These are phyloP conservation scores for Bipolaris zeicola DNA, from an alignment of 2,329 filamentous ascomycete species.

Conservation along the genomic window DNA sequence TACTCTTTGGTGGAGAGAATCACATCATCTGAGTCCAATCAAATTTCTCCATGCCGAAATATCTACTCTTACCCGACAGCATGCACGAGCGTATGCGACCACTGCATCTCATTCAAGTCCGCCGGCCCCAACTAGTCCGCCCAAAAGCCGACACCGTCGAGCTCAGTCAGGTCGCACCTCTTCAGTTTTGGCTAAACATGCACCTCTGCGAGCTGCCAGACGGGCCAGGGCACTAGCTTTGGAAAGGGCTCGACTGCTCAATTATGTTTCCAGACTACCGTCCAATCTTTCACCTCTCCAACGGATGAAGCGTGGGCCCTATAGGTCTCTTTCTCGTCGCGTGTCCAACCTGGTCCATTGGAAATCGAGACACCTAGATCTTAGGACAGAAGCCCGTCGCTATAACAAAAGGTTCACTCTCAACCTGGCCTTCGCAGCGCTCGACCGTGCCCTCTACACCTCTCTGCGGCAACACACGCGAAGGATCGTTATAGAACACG, in stretches of 20 bases:
- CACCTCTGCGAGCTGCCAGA: constrained; percentile 3
- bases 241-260: constrained; percentile 14
- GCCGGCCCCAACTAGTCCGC: background rate
- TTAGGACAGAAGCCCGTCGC: constrained; percentile 2
- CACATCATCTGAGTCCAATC: constrained; percentile 1
- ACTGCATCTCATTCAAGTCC: background rate
- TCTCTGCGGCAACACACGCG: constrained; percentile 23
- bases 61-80: constrained; percentile 23
- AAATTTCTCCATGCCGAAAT: constrained; percentile 35
- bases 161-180: background rate
- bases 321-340: constrained; percentile 37
- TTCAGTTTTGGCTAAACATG: constrained; percentile 2
- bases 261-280: constrained; percentile 15
- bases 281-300: background rate
- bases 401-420: constrained; percentile 1
- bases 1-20: background rate
- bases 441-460: constrained; percentile 30
- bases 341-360: constrained; percentile 26
- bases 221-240: constrained; percentile 11
- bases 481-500: constrained; percentile 27
- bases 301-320: constrained; percentile 29
- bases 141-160: constrained; percentile 1
- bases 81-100: constrained; percentile 18
- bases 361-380: constrained; percentile 14
- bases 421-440: constrained; percentile 31